These are phyloP conservation scores for Colletotrichum acutatum DNA, from an alignment of 2,329 filamentous ascomycete species.

Conservation along the genomic window DNA sequence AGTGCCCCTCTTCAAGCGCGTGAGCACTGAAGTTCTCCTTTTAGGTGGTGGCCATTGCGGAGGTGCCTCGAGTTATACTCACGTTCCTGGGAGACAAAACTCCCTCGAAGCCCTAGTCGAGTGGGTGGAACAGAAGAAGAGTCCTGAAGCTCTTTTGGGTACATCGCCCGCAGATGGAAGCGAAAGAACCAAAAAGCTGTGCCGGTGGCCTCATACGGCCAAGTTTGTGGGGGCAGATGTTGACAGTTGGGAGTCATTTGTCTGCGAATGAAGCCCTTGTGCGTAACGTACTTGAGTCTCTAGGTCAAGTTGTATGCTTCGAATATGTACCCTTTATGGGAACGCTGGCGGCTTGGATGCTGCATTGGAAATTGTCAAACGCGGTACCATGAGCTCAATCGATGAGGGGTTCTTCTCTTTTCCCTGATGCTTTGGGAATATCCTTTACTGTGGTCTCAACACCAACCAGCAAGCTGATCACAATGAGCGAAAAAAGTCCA, in stretches of 20 bases:
- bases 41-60: slow-evolving; percentile 19
- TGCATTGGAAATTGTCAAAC: too few species aligned
- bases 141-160: neutral
- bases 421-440: too few species aligned
- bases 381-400: too few species aligned
- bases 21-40: accelerated
- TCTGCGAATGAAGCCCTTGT: neutral
- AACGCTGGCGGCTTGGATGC: too few species aligned
- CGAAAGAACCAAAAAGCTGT: slow-evolving; percentile 10
- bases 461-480: too few species aligned
- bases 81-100: slow-evolving; percentile 16
- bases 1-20: neutral
- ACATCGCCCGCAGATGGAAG: slow-evolving; percentile 16
- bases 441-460: too few species aligned
- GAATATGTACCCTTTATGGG: too few species aligned
- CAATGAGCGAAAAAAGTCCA: too few species aligned
- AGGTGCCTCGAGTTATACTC: slow-evolving; percentile 15
- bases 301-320: too few species aligned
- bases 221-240: neutral
- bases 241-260: neutral
- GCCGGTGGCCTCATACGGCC: slow-evolving; percentile 14
- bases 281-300: too few species aligned
- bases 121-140: slow-evolving; percentile 4
- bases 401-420: too few species aligned
- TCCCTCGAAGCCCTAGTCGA: slow-evolving; percentile 8